Conservation (phyloP, 257 asterid genomes). For the Vinca minor region DNA sequence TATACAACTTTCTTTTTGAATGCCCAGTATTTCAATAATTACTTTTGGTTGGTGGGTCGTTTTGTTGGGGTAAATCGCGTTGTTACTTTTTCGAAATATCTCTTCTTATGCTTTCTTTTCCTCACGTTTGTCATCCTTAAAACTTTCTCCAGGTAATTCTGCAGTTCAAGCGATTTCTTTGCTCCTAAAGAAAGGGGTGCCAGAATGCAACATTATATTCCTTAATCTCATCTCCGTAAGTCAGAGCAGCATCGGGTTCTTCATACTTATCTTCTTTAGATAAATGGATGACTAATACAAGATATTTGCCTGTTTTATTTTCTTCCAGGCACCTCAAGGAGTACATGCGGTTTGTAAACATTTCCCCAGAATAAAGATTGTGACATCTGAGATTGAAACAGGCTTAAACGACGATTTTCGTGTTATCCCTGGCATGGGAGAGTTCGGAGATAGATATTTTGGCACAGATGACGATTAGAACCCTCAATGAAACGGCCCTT, state of each 20-base stretch:
- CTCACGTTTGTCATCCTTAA: not conserved
- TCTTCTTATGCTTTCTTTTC: not conserved
- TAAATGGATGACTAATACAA: not conserved
- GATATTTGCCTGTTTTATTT: not conserved
- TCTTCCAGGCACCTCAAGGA: slow-evolving; percentile 91
- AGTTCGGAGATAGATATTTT: slow-evolving; percentile 90
- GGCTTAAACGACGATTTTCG: slow-evolving; percentile 82
- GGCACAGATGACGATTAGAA: slow-evolving; percentile 85
- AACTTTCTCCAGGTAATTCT: slow-evolving; percentile 68
- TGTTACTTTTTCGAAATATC: no score
- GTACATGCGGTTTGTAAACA: slow-evolving; percentile 83
- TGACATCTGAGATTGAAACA: slow-evolving; percentile 94
- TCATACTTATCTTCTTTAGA: not conserved
- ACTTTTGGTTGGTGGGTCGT: not conserved
- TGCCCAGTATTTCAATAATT: not conserved
- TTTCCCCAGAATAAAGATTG: slow-evolving; percentile 88
- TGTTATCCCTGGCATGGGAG: slow-evolving; percentile 97
- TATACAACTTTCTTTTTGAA: not conserved
- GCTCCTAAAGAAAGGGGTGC: slow-evolving; percentile 87
- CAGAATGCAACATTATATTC: slow-evolving; percentile 86
- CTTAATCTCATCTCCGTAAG: slow-evolving; percentile 94
- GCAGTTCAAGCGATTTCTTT: slow-evolving; percentile 89
- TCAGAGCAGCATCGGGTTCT: not conserved
- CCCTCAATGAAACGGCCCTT: not conserved
- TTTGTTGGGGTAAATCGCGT: no score